phyloP scores from a whole-genome alignment of 352 stramenopile genomes.

The Phytopythium chamaehyphon region DNA sequence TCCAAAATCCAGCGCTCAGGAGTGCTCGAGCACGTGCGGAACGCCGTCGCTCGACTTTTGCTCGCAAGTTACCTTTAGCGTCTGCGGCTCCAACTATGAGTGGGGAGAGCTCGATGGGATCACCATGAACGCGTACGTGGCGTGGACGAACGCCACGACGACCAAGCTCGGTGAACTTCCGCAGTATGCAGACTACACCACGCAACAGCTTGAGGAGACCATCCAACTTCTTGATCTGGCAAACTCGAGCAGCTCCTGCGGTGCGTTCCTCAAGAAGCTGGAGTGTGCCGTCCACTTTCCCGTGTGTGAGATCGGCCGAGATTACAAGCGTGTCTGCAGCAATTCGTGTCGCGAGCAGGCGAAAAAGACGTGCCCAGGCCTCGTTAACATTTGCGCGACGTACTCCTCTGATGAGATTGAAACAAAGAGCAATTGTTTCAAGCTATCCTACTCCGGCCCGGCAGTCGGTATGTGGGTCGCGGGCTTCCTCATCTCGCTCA shows the following conservation, averaged over 20 bases:
- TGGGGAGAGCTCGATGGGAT: slow-evolving; percentile 57
- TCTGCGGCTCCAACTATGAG: slow-evolving; percentile 51
- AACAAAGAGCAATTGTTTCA: slow-evolving; percentile 78
- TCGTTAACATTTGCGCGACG: slow-evolving; percentile 51
- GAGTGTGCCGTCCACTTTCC: slow-evolving; percentile 75
- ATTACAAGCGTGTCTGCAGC: slow-evolving; percentile 56
- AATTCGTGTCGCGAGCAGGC: slow-evolving; percentile 57
- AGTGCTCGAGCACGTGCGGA: slow-evolving; percentile 75
- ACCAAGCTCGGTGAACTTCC: slow-evolving; percentile 33
- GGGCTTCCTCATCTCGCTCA: slow-evolving; percentile 82
- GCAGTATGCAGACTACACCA: slow-evolving; percentile 39
- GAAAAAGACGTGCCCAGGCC: slow-evolving; percentile 57
- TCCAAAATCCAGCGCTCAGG: slow-evolving; percentile 14
- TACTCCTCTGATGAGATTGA: slow-evolving; percentile 45
- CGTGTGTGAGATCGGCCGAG: slow-evolving; percentile 76
- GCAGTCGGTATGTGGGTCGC: slow-evolving; percentile 83
- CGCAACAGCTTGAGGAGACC: slow-evolving; percentile 28
- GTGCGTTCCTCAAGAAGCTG: slow-evolving; percentile 47
- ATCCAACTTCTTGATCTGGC: slow-evolving; percentile 50
- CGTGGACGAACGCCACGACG: slow-evolving; percentile 47
- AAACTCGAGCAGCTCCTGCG: slow-evolving; percentile 62
- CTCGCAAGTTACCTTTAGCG: slow-evolving; percentile 71
- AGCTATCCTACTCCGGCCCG: slow-evolving; percentile 62
- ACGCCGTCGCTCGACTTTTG: slow-evolving; percentile 73
- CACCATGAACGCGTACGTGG: slow-evolving; percentile 34